These are phyloP conservation scores for Diutina catenulata DNA, from an alignment of 1,139 yeast species.

Conservation along the genomic window DNA sequence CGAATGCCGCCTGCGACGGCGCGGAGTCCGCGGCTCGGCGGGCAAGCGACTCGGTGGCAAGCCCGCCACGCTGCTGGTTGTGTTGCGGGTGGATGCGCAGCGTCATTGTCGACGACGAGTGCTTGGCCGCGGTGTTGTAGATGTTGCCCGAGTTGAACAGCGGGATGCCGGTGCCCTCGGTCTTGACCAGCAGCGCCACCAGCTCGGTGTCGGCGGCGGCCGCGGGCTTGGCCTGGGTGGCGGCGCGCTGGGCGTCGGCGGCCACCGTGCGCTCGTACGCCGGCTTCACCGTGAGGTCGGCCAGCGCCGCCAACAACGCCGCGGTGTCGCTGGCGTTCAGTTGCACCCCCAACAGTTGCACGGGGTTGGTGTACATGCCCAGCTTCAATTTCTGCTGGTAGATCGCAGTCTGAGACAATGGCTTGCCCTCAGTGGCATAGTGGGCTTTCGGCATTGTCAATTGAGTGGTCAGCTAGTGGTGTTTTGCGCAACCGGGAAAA, in stretches of 20 bases:
- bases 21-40: constrained; percentile 3
- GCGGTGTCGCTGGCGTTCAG: constrained; percentile 65
- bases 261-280: constrained; percentile 48
- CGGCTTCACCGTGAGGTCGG: constrained; percentile 53
- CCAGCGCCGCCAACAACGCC: constrained; percentile 58
- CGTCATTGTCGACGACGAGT: constrained; percentile 33
- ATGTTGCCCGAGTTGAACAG: constrained; percentile 25
- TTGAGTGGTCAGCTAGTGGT: too few relatives aligned
- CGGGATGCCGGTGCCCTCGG: constrained; percentile 22
- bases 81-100: constrained; percentile 37
- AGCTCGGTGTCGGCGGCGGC: constrained; percentile 16
- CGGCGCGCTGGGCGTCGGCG: constrained; percentile 57
- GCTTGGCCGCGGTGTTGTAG: constrained; percentile 22
- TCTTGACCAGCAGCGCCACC: background rate
- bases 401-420: constrained; percentile 61
- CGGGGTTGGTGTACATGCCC: constrained; percentile 66
- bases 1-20: constrained; percentile 11
- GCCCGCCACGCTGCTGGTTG: background rate
- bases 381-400: constrained; percentile 69
- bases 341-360: constrained; percentile 58
- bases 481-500: too few relatives aligned
- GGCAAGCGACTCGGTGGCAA: constrained; percentile 3
- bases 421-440: constrained; percentile 59
- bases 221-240: constrained; percentile 35
- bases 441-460: constrained; percentile 5